These are phyloP conservation scores for Gossypium schwendimanii DNA, from an alignment of 441 rosid genomes.

Conservation along the genomic window DNA sequence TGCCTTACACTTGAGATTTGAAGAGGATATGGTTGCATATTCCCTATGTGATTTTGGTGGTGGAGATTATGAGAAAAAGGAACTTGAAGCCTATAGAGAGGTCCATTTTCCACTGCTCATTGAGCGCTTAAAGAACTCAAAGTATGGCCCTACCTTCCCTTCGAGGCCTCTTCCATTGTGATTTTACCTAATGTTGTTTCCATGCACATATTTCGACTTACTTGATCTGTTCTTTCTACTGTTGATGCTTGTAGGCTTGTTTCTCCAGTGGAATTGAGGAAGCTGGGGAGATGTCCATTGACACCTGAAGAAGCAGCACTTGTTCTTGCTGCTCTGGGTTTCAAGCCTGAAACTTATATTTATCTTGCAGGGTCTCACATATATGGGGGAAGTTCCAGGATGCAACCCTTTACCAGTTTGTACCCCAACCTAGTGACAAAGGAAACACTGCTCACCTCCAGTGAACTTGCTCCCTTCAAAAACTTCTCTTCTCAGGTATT, in stretches of 20 bases:
- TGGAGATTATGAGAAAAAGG: conserved; percentile 57
- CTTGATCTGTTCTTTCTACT: background rate
- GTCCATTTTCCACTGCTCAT: conserved; percentile 76
- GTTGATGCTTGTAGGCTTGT: conserved; percentile 35
- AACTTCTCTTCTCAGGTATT: conserved; percentile 86
- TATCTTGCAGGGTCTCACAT: conserved; percentile 75
- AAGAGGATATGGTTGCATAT: conserved; percentile 94
- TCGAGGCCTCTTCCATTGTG: background rate
- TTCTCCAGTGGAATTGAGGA: conserved; percentile 57
- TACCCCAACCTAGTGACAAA: conserved; percentile 83
- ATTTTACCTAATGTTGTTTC: background rate
- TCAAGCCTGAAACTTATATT: conserved; percentile 54
- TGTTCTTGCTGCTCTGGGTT: conserved; percentile 78
- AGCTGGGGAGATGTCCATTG: conserved; percentile 75
- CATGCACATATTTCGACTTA: background rate
- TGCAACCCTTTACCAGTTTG: conserved; percentile 61
- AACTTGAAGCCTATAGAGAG: conserved; percentile 76
- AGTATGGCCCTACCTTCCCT: conserved; percentile 31
- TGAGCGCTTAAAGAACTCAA: conserved; percentile 46
- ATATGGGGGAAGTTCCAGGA: conserved; percentile 65
- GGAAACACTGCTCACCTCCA: conserved; percentile 68
- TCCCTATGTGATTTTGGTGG: conserved; percentile 89
- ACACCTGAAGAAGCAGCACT: conserved; percentile 94
- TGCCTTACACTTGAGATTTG: conserved; percentile 88
- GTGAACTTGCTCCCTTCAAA: conserved; percentile 73